phyloP scores from a whole-genome alignment of 208 protist species.

The Acanthamoeba triangularis region DNA sequence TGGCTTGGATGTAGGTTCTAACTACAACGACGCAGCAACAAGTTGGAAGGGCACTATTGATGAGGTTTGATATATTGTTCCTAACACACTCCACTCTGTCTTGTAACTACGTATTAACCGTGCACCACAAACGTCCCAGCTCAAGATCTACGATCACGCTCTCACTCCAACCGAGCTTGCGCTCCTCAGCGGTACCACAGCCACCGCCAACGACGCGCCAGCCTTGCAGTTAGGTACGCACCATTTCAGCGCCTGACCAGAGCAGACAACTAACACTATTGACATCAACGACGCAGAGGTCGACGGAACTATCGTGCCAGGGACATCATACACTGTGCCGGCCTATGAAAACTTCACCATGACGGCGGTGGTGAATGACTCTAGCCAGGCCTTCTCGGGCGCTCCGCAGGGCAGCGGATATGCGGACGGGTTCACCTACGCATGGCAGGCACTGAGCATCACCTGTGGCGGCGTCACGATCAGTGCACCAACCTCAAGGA shows the following conservation, averaged over 20 bases:
- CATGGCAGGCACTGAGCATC: not conserved
- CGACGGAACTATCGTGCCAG: not conserved
- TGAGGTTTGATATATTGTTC: not conserved
- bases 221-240: not conserved
- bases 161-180: not conserved
- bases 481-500: not conserved
- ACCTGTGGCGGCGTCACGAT: not conserved
- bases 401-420: not conserved
- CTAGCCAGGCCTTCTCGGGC: not conserved
- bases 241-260: not conserved
- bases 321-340: not conserved
- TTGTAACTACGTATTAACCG: not conserved
- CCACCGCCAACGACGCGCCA: not conserved
- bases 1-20: not conserved
- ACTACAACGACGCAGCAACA: not conserved
- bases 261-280: not conserved
- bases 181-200: too few relatives aligned
- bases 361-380: not conserved
- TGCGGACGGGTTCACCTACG: not conserved
- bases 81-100: too few relatives aligned
- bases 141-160: not conserved
- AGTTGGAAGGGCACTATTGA: not conserved
- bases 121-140: not conserved
- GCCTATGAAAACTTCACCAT: not conserved
- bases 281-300: not conserved